Evolutionary conservation across 2,329 filamentous ascomycete species (phyloP).

Genomic region (Exserohilum turcica): DNA sequence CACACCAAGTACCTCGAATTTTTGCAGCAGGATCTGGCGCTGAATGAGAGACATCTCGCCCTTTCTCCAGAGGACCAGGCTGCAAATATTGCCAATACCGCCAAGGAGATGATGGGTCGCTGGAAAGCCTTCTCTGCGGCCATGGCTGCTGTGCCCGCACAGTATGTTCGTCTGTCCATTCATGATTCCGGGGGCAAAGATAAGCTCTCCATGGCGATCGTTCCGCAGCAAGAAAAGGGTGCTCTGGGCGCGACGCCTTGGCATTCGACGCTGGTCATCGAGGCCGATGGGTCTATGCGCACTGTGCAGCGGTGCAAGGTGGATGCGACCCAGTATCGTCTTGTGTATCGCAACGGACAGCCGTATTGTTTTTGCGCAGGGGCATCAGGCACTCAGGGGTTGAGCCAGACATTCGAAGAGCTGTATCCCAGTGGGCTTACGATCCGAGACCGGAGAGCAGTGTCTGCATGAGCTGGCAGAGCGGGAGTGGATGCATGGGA

Average conservation of each 20-base stretch:
- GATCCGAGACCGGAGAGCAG: conserved; percentile 50
- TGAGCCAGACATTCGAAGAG: conserved; percentile 26
- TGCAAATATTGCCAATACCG: conserved; percentile 28
- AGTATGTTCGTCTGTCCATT: conserved; percentile 39
- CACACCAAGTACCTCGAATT: conserved; percentile 39
- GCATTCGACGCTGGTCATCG: conserved; percentile 29
- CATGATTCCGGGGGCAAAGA: conserved; percentile 38
- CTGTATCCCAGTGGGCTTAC: conserved; percentile 31
- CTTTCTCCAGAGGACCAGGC: conserved; percentile 24
- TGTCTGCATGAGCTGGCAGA: conserved; percentile 38
- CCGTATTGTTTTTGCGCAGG: conserved; percentile 34
- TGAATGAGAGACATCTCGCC: conserved; percentile 22
- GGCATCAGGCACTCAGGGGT: conserved; percentile 6
- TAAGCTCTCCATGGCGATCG: conserved; percentile 38
- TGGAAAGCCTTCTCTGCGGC: conserved; percentile 36
- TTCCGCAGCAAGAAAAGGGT: conserved; percentile 29
- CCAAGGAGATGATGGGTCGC: conserved; percentile 40
- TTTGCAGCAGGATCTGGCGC: conserved; percentile 28
- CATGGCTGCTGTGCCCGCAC: conserved; percentile 24
- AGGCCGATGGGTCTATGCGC: conserved; percentile 28
- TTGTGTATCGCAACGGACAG: conserved; percentile 25
- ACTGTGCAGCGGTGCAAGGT: conserved; percentile 25
- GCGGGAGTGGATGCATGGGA: not conserved
- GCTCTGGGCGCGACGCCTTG: conserved; percentile 34
- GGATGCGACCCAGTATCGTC: conserved; percentile 26